Conservation (phyloP, 257 asterid species). For the Lycium ferocissimum region DNA sequence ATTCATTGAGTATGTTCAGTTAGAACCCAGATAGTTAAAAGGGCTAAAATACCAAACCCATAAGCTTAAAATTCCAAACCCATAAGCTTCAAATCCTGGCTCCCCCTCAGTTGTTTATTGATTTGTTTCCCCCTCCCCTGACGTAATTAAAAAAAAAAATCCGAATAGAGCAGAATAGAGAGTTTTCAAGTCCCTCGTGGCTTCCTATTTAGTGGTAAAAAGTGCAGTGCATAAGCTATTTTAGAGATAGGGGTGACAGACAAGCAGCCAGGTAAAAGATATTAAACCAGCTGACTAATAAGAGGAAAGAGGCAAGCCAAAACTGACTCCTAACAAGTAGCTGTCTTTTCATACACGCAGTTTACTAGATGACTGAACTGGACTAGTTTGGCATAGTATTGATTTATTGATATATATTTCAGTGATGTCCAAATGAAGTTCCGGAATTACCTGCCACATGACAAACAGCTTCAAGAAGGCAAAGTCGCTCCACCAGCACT, state of each 20-base stretch:
- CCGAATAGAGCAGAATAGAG: slow-evolving; percentile 8
- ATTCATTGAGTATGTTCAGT: too few relatives aligned
- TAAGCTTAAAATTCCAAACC: too few relatives aligned
- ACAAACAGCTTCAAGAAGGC: slow-evolving; percentile 94
- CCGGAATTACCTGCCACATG: slow-evolving; percentile 97
- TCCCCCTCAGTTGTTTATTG: too few relatives aligned
- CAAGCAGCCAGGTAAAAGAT: not conserved
- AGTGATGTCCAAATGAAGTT: slow-evolving; percentile 78
- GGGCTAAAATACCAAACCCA: too few relatives aligned
- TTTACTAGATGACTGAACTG: not conserved
- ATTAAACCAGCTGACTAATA: not conserved
- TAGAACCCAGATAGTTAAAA: too few relatives aligned
- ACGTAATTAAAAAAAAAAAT: not conserved
- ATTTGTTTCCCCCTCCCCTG: not conserved
- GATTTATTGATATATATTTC: slow-evolving; percentile 34
- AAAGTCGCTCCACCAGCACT: slow-evolving; percentile 85
- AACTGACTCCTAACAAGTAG: slow-evolving; percentile 1
- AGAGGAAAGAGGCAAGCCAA: not conserved
- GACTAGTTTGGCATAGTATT: not conserved
- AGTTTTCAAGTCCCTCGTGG: not conserved
- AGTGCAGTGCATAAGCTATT: not conserved
- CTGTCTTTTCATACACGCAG: not conserved
- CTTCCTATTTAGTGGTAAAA: not conserved
- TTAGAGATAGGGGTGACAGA: not conserved
- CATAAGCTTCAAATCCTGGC: too few relatives aligned